These are phyloP conservation scores for Neurospora sp. DNA, from an alignment of 495 filamentous ascomycete genomes.

Conservation along the genomic window DNA sequence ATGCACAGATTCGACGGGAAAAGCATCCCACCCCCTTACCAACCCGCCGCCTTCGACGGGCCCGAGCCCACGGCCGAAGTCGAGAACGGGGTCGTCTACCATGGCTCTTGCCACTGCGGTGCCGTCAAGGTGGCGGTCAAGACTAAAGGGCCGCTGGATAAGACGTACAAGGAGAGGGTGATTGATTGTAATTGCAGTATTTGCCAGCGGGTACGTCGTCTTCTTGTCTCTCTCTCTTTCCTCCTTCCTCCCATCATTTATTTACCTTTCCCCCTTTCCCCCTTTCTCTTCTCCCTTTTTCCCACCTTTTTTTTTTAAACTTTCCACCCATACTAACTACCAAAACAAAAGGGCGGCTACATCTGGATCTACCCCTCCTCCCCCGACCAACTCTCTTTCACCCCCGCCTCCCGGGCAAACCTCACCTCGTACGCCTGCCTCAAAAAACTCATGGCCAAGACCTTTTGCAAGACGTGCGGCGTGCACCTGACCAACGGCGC, in stretches of 20 bases:
- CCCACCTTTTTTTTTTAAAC: no score
- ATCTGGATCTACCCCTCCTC: slow-evolving; percentile 27
- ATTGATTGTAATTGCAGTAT: slow-evolving; percentile 37
- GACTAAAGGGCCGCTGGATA: slow-evolving; percentile 22
- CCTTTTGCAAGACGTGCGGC: slow-evolving; percentile 39
- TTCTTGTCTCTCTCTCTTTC: neutral
- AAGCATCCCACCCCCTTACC: slow-evolving; percentile 17
- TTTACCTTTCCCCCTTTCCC: neutral
- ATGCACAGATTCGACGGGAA: slow-evolving; percentile 27
- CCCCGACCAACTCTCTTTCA: slow-evolving; percentile 7
- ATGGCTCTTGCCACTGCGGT: slow-evolving; percentile 45
- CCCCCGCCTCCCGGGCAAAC: slow-evolving; percentile 26
- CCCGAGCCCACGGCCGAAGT: slow-evolving; percentile 25
- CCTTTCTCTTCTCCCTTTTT: neutral
- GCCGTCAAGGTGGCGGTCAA: slow-evolving; percentile 32
- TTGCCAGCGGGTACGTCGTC: slow-evolving; percentile 27
- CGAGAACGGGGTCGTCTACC: slow-evolving; percentile 31
- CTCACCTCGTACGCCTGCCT: slow-evolving; percentile 25
- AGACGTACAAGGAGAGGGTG: slow-evolving; percentile 12
- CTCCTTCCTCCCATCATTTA: neutral
- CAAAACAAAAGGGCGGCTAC: slow-evolving; percentile 5
- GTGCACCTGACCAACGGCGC: slow-evolving; percentile 19
- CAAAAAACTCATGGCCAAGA: slow-evolving; percentile 16
- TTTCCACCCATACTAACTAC: no score
- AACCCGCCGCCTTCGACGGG: slow-evolving; percentile 26